Base-by-base conservation (phyloP, 1,139 yeast species). In the Scheffersomyces insectosa region DNA sequence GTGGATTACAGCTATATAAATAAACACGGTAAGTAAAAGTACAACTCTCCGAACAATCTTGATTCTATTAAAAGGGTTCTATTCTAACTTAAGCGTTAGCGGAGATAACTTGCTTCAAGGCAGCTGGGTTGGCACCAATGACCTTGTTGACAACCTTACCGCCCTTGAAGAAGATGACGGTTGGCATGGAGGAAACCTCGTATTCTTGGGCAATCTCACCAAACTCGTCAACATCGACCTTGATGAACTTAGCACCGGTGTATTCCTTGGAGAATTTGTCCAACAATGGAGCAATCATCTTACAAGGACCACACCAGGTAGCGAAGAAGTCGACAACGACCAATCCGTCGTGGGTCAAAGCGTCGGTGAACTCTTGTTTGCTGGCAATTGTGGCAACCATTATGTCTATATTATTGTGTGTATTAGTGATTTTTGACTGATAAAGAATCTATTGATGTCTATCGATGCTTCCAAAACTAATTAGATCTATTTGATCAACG, bases 251-350 rank as follows among this genome's bases (percentile, higher is more conserved):
- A 54, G 85, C 91, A 39, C 72, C 66, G 30, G 66, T 40, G 65
- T 69, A 69, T 56, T 72, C 72, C 14, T 54, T 54, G 33, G 75
- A 52, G 51, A 86, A 78, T 64, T 85, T 82, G 51, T 85, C 88
- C 55, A 88, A 69, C 52, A 82, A 66, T 46, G 97, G 97, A 29
- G 91, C 80, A 65, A 89, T 83, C 59, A 87, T 87, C 66, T 85
- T 86, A 72, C 97, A 89, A 36, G 97, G 97, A 43, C 93, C 96
- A 70, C 97, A 89, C 97, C 97, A 89, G 41, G 85, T 80, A 42
- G 96, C 97, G 60, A 79, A 85, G 65, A 88, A 89, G 65, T 89
- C 96, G 48, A 88, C 85, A 32, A 88, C 95, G 52, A 88, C 82
- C 64, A 85, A 68, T 47, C 85, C 79, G 50, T 72, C 69, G 62